Conservation (phyloP, 495 filamentous ascomycete species). For the Parmelia sp. region DNA sequence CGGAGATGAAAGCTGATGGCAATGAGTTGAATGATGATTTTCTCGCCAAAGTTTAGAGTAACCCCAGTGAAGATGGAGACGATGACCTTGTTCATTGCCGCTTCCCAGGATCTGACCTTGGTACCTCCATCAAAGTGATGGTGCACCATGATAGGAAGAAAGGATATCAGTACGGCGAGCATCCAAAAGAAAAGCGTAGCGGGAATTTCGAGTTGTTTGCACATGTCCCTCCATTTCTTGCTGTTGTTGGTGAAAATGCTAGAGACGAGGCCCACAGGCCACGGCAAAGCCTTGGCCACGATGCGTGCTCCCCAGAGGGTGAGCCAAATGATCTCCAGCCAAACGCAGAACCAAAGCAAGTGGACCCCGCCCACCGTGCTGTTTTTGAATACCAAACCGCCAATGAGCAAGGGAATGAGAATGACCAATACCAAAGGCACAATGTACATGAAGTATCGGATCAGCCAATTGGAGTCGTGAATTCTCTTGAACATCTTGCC, state of each 20-base stretch:
- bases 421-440: conserved; percentile 66
- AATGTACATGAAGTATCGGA: conserved; percentile 87
- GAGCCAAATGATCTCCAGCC: conserved; percentile 90
- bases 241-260: conserved; percentile 78
- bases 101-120: conserved; percentile 61
- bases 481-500: conserved; percentile 58
- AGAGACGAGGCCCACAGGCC: conserved; percentile 55
- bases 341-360: conserved; percentile 87
- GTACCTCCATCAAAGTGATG: conserved; percentile 60
- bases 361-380: conserved; percentile 69
- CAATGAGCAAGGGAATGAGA: conserved; percentile 75
- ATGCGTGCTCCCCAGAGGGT: conserved; percentile 83
- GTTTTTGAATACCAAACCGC: conserved; percentile 55
- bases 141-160: conserved; percentile 56
- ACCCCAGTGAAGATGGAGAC: conserved; percentile 73
- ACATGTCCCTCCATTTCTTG: conserved; percentile 93
- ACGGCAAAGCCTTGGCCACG: conserved; percentile 67
- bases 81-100: conserved; percentile 78
- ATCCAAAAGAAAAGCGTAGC: conserved; percentile 89
- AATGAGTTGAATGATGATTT: conserved; percentile 92
- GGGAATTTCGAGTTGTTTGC: conserved; percentile 77
- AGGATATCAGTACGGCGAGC: conserved; percentile 68
- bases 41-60: conserved; percentile 78
- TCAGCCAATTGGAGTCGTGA: conserved; percentile 66
- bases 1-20: conserved; percentile 87